These are phyloP conservation scores for Ophiostoma fasciatum DNA, from an alignment of 2,329 filamentous ascomycete species.

Conservation along the genomic window DNA sequence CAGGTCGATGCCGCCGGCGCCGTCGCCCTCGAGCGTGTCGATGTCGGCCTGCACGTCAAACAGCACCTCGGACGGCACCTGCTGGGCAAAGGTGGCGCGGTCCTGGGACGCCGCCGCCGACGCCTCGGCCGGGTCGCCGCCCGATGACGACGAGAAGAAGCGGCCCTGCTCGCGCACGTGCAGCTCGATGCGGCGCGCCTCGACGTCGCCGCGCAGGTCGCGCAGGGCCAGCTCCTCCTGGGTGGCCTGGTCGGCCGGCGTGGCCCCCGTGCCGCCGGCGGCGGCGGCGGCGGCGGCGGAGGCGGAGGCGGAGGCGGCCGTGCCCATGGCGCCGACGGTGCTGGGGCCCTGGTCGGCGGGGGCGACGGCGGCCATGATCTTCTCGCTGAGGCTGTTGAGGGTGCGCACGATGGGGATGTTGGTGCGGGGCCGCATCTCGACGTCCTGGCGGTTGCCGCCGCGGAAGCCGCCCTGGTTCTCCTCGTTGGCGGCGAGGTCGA, in stretches of 20 bases:
- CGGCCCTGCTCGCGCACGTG: constrained; percentile 78
- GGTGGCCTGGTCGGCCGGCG: constrained; percentile 56
- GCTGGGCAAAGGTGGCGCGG: constrained; percentile 44
- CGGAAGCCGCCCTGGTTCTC: constrained; percentile 78
- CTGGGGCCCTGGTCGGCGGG: constrained; percentile 59
- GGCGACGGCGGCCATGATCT: constrained; percentile 78
- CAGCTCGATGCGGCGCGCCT: constrained; percentile 65
- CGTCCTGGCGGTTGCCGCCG: constrained; percentile 71
- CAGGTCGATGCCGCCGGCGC: constrained; percentile 40
- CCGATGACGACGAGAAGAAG: constrained; percentile 45
- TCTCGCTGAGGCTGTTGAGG: constrained; percentile 81
- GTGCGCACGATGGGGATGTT: constrained; percentile 83
- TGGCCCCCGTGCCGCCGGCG: too few species aligned
- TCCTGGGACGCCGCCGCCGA: constrained; percentile 32
- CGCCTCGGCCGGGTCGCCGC: constrained; percentile 21
- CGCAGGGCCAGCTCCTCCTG: constrained; percentile 62
- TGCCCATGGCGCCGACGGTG: constrained; percentile 51
- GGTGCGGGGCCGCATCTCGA: constrained; percentile 70
- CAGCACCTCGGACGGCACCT: constrained; percentile 56
- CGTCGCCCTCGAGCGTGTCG: constrained; percentile 31
- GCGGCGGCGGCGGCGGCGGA: too few species aligned
- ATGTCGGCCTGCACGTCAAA: constrained; percentile 49
- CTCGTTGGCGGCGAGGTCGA: constrained; percentile 88
- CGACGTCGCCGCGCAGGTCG: constrained; percentile 61
- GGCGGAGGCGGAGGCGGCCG: constrained; percentile 37